phyloP scores from a whole-genome alignment of 2,329 filamentous ascomycete genomes.

The Dothistroma septosporum region DNA sequence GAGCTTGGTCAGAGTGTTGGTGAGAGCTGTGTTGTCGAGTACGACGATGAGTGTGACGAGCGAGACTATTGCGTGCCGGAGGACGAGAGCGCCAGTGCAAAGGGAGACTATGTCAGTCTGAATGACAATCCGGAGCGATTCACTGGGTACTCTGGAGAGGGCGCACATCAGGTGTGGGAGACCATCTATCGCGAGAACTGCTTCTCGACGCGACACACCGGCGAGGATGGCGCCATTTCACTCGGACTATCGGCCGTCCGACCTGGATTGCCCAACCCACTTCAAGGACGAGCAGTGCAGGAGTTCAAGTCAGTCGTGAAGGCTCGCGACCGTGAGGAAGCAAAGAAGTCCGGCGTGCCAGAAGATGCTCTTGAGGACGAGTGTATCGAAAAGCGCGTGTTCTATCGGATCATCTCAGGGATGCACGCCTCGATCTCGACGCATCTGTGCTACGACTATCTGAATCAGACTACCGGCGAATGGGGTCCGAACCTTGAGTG shows the following conservation, averaged over 20 bases:
- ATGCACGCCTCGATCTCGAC: slow-evolving; percentile 98
- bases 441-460: slow-evolving; percentile 91
- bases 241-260: slow-evolving; percentile 23
- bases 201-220: slow-evolving; percentile 55
- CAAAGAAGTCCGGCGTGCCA: slow-evolving; percentile 45
- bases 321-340: slow-evolving; percentile 57
- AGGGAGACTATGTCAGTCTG: slow-evolving; percentile 95
- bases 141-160: slow-evolving; percentile 84
- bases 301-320: slow-evolving; percentile 59
- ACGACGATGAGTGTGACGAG: slow-evolving; percentile 94
- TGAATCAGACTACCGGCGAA: slow-evolving; percentile 89
- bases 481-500: slow-evolving; percentile 90
- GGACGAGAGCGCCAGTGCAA: slow-evolving; percentile 78
- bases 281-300: slow-evolving; percentile 53
- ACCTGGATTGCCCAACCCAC: slow-evolving; percentile 38
- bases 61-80: slow-evolving; percentile 95
- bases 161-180: slow-evolving; percentile 88
- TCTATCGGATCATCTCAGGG: slow-evolving; percentile 89
- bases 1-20: slow-evolving; percentile 79
- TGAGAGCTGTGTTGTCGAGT: slow-evolving; percentile 95
- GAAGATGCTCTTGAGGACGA: slow-evolving; percentile 74
- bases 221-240: slow-evolving; percentile 22
- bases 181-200: slow-evolving; percentile 97
- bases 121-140: slow-evolving; percentile 92
- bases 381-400: slow-evolving; percentile 97